phyloP scores from a whole-genome alignment of 139 green algal species.

The Chlorella sp. region DNA sequence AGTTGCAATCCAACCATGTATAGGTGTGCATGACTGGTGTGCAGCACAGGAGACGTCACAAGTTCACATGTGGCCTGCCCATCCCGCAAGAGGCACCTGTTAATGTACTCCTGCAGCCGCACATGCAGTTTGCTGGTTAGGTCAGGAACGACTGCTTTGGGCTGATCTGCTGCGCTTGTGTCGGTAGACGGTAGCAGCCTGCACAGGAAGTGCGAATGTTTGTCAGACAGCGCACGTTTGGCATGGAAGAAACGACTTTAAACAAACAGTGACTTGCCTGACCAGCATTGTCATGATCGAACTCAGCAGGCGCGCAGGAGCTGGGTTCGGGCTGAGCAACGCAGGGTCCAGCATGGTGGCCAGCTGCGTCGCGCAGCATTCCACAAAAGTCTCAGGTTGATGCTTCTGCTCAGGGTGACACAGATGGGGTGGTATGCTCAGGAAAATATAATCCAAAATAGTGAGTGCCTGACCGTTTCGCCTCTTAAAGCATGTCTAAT shows the following conservation, averaged over 20 bases:
- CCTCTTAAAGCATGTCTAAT: too few relatives aligned
- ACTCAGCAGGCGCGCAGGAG: slow-evolving; percentile 35
- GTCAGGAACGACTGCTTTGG: background rate
- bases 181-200: background rate
- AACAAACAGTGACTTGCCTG: background rate
- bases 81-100: background rate
- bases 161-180: background rate
- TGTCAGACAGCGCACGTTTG: background rate
- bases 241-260: background rate
- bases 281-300: slow-evolving; percentile 13
- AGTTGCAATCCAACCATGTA: too few relatives aligned
- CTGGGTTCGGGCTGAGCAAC: slow-evolving; percentile 10
- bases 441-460: too few relatives aligned
- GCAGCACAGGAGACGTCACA: too few relatives aligned
- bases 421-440: too few relatives aligned
- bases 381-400: slow-evolving; percentile 40
- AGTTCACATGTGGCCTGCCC: background rate
- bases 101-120: slow-evolving; percentile 31
- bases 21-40: too few relatives aligned
- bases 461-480: too few relatives aligned
- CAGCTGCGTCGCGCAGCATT: slow-evolving; percentile 40
- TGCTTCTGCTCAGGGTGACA: slow-evolving; percentile 26
- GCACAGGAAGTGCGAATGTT: background rate
- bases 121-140: slow-evolving; percentile 19
- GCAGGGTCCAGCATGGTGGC: slow-evolving; percentile 53